Percentiles rank a stretch among this genome's conserved stretches.
phyloP scores from a whole-genome alignment of 2,329 filamentous ascomycete genomes.

The Epichloe amarillans region DNA sequence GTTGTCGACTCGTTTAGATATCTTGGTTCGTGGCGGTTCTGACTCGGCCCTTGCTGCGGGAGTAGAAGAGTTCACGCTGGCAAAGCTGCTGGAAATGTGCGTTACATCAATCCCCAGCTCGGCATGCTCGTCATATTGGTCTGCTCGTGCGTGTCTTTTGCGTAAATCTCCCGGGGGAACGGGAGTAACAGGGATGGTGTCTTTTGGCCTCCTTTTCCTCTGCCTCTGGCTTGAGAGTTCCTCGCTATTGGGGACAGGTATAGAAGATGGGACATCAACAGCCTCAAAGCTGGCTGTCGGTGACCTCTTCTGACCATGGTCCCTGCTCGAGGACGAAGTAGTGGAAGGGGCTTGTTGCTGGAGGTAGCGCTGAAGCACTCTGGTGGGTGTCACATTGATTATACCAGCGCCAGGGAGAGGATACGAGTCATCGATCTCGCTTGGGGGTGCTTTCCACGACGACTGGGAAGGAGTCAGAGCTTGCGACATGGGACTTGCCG shows the following conservation, averaged over 20 bases:
- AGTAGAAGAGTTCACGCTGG: slow-evolving; percentile 10
- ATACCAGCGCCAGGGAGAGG: slow-evolving; percentile 21
- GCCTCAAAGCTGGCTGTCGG: background rate
- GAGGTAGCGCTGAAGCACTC: slow-evolving; percentile 36
- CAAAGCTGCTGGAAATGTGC: slow-evolving; percentile 20
- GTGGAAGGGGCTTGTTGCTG: slow-evolving; percentile 17
- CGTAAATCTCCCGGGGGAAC: background rate
- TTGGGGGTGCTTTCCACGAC: slow-evolving; percentile 31
- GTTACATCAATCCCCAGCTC: slow-evolving; percentile 14
- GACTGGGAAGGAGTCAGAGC: slow-evolving; percentile 11
- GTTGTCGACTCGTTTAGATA: slow-evolving; percentile 8
- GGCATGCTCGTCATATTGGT: slow-evolving; percentile 1
- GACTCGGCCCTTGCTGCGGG: slow-evolving; percentile 14
- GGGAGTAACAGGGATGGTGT: slow-evolving; percentile 16
- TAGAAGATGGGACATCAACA: slow-evolving; percentile 14
- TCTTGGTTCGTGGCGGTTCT: slow-evolving; percentile 18
- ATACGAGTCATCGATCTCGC: slow-evolving; percentile 42
- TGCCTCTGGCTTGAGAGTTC: background rate
- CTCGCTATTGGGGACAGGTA: slow-evolving; percentile 6
- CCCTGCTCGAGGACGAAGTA: slow-evolving; percentile 2
- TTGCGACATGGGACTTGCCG: background rate
- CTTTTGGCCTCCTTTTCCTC: background rate
- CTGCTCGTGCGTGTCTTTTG: background rate
- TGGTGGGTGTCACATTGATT: slow-evolving; percentile 30
- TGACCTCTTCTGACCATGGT: background rate